Percentiles rank a stretch among this genome's conserved stretches.
Evolutionary conservation across 75 land plant genomes (phyloP).

Genomic region (Adiantum capillusveneris): DNA sequence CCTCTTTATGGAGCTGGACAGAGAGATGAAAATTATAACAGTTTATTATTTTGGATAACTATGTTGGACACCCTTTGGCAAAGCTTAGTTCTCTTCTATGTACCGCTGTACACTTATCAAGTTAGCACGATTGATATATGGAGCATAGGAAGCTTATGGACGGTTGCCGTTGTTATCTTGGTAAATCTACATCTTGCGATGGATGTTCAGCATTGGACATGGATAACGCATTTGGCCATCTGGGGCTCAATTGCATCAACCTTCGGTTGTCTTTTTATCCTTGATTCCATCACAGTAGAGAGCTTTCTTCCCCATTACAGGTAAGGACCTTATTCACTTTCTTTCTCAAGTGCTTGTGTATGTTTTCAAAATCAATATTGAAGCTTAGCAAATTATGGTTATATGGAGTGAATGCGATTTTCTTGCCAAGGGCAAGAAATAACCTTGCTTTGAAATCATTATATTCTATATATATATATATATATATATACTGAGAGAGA

Average conservation of each 20-base stretch:
- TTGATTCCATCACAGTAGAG: constrained; percentile 38
- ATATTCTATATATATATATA: too few relatives aligned
- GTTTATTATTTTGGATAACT: constrained; percentile 54
- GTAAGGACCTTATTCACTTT: too few relatives aligned
- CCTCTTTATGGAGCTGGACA: constrained; percentile 79
- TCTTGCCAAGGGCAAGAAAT: too few relatives aligned
- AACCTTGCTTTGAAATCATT: too few relatives aligned
- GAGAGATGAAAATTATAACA: constrained; percentile 62
- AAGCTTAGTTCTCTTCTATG: constrained; percentile 58
- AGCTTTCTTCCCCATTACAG: constrained; percentile 9
- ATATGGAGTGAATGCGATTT: too few relatives aligned
- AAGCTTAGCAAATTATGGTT: too few relatives aligned
- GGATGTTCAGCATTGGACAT: constrained; percentile 68
- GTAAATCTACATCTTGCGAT: constrained; percentile 80
- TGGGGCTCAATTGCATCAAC: constrained; percentile 72
- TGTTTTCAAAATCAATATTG: too few relatives aligned
- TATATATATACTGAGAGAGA: not conserved
- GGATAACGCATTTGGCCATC: constrained; percentile 62
- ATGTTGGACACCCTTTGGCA: constrained; percentile 84
- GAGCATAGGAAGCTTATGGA: constrained; percentile 68
- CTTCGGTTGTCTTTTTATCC: constrained; percentile 46
- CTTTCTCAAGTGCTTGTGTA: too few relatives aligned
- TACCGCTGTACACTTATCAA: constrained; percentile 51
- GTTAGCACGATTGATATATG: constrained; percentile 45
- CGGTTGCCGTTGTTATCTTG: constrained; percentile 62